Evolutionary conservation across 2,329 filamentous ascomycete species (phyloP).

Genomic region (Malbranchea cinnamomea): DNA sequence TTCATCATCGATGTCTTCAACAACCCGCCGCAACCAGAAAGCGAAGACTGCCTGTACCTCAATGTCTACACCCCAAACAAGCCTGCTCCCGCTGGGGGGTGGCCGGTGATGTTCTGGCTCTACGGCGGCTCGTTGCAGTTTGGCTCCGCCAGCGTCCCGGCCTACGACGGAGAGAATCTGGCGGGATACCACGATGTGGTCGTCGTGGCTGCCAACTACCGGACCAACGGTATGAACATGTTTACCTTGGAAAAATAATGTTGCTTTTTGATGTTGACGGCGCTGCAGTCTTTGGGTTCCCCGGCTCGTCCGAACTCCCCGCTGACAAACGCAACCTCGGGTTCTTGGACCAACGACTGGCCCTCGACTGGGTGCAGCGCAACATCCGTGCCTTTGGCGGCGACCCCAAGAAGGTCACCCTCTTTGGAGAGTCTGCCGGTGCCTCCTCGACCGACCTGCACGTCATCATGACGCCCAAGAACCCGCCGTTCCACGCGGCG

Average conservation of each 20-base stretch:
- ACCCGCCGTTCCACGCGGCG: constrained; percentile 3
- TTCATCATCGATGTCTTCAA: background rate
- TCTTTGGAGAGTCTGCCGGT: constrained; percentile 38
- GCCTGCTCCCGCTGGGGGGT: background rate
- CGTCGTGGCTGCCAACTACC: constrained; percentile 6
- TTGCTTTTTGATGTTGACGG: too few relatives aligned
- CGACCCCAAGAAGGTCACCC: constrained; percentile 34
- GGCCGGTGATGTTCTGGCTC: constrained; percentile 6
- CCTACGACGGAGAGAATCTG: constrained; percentile 4
- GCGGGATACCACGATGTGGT: constrained; percentile 5
- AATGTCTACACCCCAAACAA: constrained; percentile 6
- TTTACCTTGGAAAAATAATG: too few relatives aligned
- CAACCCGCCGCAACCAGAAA: constrained; percentile 1
- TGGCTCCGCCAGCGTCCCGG: constrained; percentile 4
- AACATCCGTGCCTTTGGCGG: constrained; percentile 43
- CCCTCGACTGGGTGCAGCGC: constrained; percentile 42
- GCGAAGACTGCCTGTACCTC: constrained; percentile 6
- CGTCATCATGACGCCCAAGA: background rate
- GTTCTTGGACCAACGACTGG: constrained; percentile 39
- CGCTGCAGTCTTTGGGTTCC: constrained; percentile 4
- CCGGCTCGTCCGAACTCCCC: constrained; percentile 2
- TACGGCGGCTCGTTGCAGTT: constrained; percentile 3
- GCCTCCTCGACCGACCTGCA: constrained; percentile 18
- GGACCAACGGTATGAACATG: too few relatives aligned
- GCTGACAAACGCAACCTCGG: constrained; percentile 40